Evolutionary conservation across 2,329 filamentous ascomycete genomes (phyloP), one percentile per base, ranked within the genome.

Genomic region (Fusarium sp.): DNA sequence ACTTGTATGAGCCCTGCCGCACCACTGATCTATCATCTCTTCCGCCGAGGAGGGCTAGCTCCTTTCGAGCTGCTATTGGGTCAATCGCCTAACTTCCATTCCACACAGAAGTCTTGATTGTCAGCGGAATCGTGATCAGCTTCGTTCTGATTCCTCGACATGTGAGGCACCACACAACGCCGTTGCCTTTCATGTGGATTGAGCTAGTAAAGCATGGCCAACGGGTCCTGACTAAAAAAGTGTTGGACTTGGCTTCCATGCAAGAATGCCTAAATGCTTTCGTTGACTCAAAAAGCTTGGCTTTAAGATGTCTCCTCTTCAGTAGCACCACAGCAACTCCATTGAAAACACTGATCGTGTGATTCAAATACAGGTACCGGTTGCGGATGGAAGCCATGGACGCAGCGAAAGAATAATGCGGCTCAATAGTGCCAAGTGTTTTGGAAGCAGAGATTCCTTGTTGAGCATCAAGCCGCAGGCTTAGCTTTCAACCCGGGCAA

Each of bases 61-160:
- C 36, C 48, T 50, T 54, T 48, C 61, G 63, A 71, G 68, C 61
- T 61, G 50, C 64, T 64, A 71, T 74, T 70, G 73, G 74, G 75
- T 54, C 65, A 72, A 64, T 56, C 67, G 61, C 57, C 65, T 71
- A 62, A 70, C 63, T 59, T 63, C 50, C 62, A 72, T 76, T 71
- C 74, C 72, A 66, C 47, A 71, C 44, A 44, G 50, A 70, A 62
- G 56, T 51, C 47, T 38, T 44, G 35, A 75, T 76, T 70, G 70
- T 76, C 72, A 77, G 72, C 65, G 41, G 42, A 41, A 48, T 60
- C 62, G 64, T 68, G 75, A 75, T 72, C 41, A 48, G 31, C 39
- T 51, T 58, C 38, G 41, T 64, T 61, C 58, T 77, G 72, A 75
- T 77, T 77, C 71, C 55, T 66, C 60, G 13, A 31, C 59, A 58